Base-by-base conservation (phyloP, 306 rosid species). In the Astragalus membranaceus region DNA sequence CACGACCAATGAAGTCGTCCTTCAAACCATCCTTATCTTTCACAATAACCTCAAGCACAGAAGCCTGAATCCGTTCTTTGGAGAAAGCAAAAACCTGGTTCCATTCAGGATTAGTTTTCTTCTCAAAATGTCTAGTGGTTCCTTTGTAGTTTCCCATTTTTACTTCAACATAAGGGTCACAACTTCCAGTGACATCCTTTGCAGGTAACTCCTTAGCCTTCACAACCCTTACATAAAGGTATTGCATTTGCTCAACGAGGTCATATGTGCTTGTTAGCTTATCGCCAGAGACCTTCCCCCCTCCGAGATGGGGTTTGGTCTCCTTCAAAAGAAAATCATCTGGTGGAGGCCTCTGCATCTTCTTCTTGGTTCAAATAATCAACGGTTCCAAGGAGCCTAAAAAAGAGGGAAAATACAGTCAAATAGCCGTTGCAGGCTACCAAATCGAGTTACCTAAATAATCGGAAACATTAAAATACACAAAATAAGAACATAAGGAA, bases 171-270 rank as follows among this genome's bases (percentile, higher is more conserved):
- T 93, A 93, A 33, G 98, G 98, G 73, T 93, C 98, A 73, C 96
- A 90, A 69, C 98, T 93, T 0, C 98, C 98, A 6, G 95, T 88
- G 35, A 84, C 96, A 83, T 93, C 98, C 74, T 88, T 93, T 1
- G 56, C 56, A 5, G 98, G 98, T 8, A 93, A 63, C 47, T 93
- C 98, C 84, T 75, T 93, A 0, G 98, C 98, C 62, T 93, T 93
- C 33, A 86, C 94, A 74, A 90, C 98, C 67, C 97, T 85, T 8
- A 93, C 98, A 59, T 93, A 93, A 70, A 93, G 98, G 72, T 93
- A 93, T 75, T 93, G 98, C 98, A 93, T 93, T 81, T 93, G 98
- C 96, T 93, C 98, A 30, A 93, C 98, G 10, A 93, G 96, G 29
- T 93, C 98, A 88, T 93, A 93, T 8, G 98, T 93, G 83, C 95